Percentiles rank a stretch among this genome's conserved stretches.
phyloP scores from a whole-genome alignment of 352 stramenopile genomes.

The Phytophthora megakarya region DNA sequence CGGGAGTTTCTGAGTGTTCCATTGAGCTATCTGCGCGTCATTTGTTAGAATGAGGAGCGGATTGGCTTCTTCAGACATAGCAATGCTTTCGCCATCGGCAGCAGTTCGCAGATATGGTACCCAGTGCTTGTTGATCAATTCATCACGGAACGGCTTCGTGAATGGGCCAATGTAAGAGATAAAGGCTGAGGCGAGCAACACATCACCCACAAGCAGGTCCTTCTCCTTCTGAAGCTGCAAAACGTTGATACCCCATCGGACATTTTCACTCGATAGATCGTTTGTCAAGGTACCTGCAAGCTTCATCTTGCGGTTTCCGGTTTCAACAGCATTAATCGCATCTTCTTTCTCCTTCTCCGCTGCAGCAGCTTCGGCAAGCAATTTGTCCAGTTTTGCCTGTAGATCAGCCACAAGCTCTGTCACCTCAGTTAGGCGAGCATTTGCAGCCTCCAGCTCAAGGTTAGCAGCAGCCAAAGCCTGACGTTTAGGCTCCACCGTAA shows the following conservation, averaged over 20 bases:
- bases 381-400: conserved; percentile 92
- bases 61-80: conserved; percentile 92
- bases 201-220: conserved; percentile 92
- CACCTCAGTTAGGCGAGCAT: conserved; percentile 88
- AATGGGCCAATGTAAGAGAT: conserved; percentile 97
- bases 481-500: conserved; percentile 95
- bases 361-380: conserved; percentile 88
- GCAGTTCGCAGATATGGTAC: conserved; percentile 90
- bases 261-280: conserved; percentile 95
- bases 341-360: conserved; percentile 94
- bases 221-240: conserved; percentile 92
- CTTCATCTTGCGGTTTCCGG: conserved; percentile 95
- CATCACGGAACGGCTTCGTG: conserved; percentile 94
- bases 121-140: conserved; percentile 94
- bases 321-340: conserved; percentile 91
- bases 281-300: conserved; percentile 94
- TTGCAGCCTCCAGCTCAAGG: conserved; percentile 89
- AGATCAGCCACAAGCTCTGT: conserved; percentile 92
- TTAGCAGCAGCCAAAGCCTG: conserved; percentile 92
- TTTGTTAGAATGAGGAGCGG: conserved; percentile 91
- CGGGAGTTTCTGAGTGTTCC: conserved; percentile 93
- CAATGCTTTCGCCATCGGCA: conserved; percentile 84
- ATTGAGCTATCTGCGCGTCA: conserved; percentile 92
- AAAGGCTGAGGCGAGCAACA: conserved; percentile 93
- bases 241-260: conserved; percentile 95